Base-by-base conservation (phyloP, 2,329 filamentous ascomycete species). In the Colletotrichum ledebouriae region DNA sequence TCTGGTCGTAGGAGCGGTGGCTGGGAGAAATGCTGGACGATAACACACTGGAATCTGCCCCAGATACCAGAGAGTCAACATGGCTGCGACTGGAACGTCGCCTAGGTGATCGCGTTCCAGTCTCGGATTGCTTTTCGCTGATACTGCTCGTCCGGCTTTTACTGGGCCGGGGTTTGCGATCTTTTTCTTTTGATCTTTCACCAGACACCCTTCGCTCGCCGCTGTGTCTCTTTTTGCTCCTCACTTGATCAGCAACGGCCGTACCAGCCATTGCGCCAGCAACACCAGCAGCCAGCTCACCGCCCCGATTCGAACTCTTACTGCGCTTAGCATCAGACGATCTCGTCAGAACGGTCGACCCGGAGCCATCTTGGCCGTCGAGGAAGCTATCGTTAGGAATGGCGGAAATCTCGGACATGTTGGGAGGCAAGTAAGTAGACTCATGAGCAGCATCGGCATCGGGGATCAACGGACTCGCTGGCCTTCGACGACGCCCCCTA, bases 381-480 rank as follows among this genome's bases (percentile, higher is more conserved):
- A 89, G 79, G 69, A 89, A 89, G 75, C 87, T 89, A 75, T 89
- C 86, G 17, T 84, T 84, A 12, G 87, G 87, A 59, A 89, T 89
- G 85, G 92, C 79, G 83, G 95, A 98, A 57, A 98, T 93, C 75
- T 98, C 95, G 3, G 95, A 98, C 58, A 89, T 84, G 72, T 88
- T 89, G 12, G 88, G 85, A 39, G 88, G 86, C 56, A 90, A 82
- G 76, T 92, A 94, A 60, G 79, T 88, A 76, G 81, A 87, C 20
- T 78, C 79, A 74, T 80, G 90, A 29, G 58, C 86, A 22, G 61
- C 86, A 80, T 81, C 89, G 80, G 77, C 83, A 55, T 79, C 84
- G 74, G 84, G 88, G 70, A 87, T 90, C 75, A 86, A 87, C 78
- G 80, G 95, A 71, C 85, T 97, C 80, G 87, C 92, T 84, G 83